A percentile compares a stretch with the other conserved stretches of the same genome.
phyloP scores from a whole-genome alignment of 2,329 filamentous ascomycete genomes.

The Plenodomus biglobosus region DNA sequence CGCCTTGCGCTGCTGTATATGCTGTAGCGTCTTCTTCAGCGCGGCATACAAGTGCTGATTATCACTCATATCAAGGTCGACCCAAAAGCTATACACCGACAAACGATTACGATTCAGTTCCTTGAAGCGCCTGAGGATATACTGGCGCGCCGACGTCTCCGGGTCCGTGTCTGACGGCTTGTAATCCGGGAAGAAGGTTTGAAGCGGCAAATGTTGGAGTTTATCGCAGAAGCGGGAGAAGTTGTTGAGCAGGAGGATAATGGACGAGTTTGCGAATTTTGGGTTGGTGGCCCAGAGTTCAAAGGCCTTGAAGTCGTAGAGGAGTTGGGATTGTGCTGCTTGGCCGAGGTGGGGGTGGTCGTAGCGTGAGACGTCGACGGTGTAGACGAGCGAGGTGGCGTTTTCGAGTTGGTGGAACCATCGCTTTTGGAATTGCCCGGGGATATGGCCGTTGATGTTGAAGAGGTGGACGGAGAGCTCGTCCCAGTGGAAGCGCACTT shows the following conservation, averaged over 20 bases:
- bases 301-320: constrained; percentile 36
- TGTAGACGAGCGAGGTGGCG: constrained; percentile 36
- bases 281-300: constrained; percentile 34
- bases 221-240: constrained; percentile 40
- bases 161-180: constrained; percentile 13
- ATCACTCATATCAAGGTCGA: constrained; percentile 41
- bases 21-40: constrained; percentile 38
- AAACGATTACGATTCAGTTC: constrained; percentile 33
- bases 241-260: constrained; percentile 42
- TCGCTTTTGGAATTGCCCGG: constrained; percentile 36
- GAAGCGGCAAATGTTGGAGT: constrained; percentile 31
- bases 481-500: constrained; percentile 41
- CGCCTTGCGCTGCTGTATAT: constrained; percentile 26
- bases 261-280: constrained; percentile 29
- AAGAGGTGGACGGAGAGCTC: constrained; percentile 41
- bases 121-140: constrained; percentile 37
- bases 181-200: constrained; percentile 37
- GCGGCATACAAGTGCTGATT: constrained; percentile 40
- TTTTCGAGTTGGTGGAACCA: constrained; percentile 44
- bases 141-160: constrained; percentile 34
- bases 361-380: constrained; percentile 38
- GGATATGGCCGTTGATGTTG: constrained; percentile 38
- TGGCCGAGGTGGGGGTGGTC: constrained; percentile 35
- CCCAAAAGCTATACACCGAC: constrained; percentile 42
- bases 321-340: constrained; percentile 30